phyloP scores from a whole-genome alignment of 2,329 filamentous ascomycete species.

The Cucurbitaria berberidis region DNA sequence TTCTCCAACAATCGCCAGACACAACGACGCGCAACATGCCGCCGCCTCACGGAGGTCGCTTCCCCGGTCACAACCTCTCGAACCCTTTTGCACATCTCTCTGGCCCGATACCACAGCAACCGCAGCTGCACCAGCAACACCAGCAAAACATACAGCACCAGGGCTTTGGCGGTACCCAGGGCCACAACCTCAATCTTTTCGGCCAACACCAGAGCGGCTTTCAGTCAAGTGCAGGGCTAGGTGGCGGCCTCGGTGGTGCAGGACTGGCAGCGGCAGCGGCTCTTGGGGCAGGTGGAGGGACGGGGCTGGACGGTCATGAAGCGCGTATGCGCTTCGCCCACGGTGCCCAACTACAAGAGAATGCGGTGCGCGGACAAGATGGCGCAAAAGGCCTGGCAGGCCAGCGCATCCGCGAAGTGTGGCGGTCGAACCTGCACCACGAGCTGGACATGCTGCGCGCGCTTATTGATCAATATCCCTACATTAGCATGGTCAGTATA shows the following conservation, averaged over 20 bases:
- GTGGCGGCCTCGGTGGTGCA: slow-evolving; percentile 63
- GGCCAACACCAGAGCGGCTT: slow-evolving; percentile 47
- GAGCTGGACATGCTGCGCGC: slow-evolving; percentile 87
- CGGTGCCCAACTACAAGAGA: slow-evolving; percentile 64
- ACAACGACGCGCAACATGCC: slow-evolving; percentile 52
- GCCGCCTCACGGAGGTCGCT: slow-evolving; percentile 65
- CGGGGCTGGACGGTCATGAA: slow-evolving; percentile 83
- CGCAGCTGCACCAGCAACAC: slow-evolving; percentile 31
- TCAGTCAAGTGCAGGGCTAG: slow-evolving; percentile 59
- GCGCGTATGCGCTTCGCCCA: slow-evolving; percentile 87
- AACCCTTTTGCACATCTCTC: slow-evolving; percentile 64
- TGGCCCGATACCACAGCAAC: slow-evolving; percentile 48
- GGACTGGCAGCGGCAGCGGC: slow-evolving; percentile 61
- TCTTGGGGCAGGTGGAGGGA: slow-evolving; percentile 58
- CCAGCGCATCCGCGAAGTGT: slow-evolving; percentile 91
- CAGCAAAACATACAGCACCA: slow-evolving; percentile 69
- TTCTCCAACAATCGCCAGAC: slow-evolving; percentile 18
- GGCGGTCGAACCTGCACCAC: slow-evolving; percentile 87
- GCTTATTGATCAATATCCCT: slow-evolving; percentile 88
- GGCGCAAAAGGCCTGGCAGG: slow-evolving; percentile 64
- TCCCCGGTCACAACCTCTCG: slow-evolving; percentile 63
- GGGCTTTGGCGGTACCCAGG: slow-evolving; percentile 65
- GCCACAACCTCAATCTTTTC: slow-evolving; percentile 68
- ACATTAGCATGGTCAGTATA: slow-evolving; percentile 89
- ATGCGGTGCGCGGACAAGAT: slow-evolving; percentile 60